These are phyloP conservation scores for Xylaria sp. DNA, from an alignment of 2,329 filamentous ascomycete genomes.

Conservation along the genomic window DNA sequence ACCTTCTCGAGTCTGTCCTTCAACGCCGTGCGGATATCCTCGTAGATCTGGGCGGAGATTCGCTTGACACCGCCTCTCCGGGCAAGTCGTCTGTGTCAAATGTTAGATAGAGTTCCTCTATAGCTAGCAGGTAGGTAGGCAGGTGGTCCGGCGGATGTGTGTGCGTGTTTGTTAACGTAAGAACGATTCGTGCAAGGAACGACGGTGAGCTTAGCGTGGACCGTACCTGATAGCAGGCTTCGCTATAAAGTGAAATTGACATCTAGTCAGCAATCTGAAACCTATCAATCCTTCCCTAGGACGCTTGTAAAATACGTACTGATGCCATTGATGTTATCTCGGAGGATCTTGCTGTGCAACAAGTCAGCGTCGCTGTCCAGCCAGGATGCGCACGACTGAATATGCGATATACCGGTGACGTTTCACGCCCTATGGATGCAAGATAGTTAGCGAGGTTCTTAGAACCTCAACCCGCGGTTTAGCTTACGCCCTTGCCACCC, in stretches of 20 bases:
- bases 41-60: slow-evolving; percentile 67
- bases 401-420: slow-evolving; percentile 30
- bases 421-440: slow-evolving; percentile 27
- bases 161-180: background rate
- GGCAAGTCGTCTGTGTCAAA: slow-evolving; percentile 62
- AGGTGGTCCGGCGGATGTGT: too few species aligned
- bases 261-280: slow-evolving; percentile 18
- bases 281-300: background rate
- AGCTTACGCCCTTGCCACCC: slow-evolving; percentile 32
- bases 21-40: slow-evolving; percentile 58
- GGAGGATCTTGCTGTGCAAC: slow-evolving; percentile 35
- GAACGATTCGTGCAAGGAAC: background rate
- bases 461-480: too few species aligned
- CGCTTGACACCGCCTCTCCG: slow-evolving; percentile 77
- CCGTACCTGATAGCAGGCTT: slow-evolving; percentile 58
- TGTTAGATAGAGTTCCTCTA: slow-evolving; percentile 17
- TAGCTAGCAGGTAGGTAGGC: too few species aligned
- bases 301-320: slow-evolving; percentile 29
- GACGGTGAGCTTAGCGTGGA: background rate
- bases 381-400: background rate
- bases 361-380: slow-evolving; percentile 4
- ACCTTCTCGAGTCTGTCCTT: slow-evolving; percentile 53
- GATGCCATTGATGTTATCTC: slow-evolving; percentile 38
- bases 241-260: slow-evolving; percentile 40
- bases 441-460: slow-evolving; percentile 6